phyloP scores from a whole-genome alignment of 2,329 filamentous ascomycete genomes.

The Aspergillus nomiae region DNA sequence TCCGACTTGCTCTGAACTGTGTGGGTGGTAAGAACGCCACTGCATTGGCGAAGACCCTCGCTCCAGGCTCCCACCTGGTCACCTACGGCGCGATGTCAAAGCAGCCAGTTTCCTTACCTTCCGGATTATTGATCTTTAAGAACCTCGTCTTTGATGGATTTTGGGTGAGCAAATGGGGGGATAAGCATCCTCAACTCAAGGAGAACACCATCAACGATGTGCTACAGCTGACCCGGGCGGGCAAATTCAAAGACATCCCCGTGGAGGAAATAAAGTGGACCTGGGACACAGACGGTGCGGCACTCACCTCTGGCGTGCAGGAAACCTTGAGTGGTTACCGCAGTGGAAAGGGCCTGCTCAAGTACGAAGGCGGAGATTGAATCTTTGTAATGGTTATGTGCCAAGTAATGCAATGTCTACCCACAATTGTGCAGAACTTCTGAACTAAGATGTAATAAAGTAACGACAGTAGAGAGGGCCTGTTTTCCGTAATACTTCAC shows the following conservation, averaged over 20 bases:
- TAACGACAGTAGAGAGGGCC: background rate
- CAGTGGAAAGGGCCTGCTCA: slow-evolving; percentile 85
- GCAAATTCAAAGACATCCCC: slow-evolving; percentile 80
- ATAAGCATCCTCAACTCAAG: slow-evolving; percentile 72
- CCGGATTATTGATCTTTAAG: slow-evolving; percentile 89
- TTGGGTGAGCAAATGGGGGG: slow-evolving; percentile 91
- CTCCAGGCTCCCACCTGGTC: slow-evolving; percentile 71
- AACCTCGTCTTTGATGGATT: slow-evolving; percentile 87
- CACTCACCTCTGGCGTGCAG: slow-evolving; percentile 73
- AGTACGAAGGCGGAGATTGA: slow-evolving; percentile 61
- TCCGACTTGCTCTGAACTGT: slow-evolving; percentile 85
- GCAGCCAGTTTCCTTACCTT: slow-evolving; percentile 78
- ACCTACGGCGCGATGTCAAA: slow-evolving; percentile 96
- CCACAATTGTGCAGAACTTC: background rate
- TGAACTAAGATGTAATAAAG: background rate
- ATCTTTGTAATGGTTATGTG: slow-evolving; percentile 14
- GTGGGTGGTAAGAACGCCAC: slow-evolving; percentile 86
- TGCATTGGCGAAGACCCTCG: slow-evolving; percentile 73
- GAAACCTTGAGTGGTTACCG: slow-evolving; percentile 82
- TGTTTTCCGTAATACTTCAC: background rate
- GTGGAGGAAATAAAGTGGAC: slow-evolving; percentile 81
- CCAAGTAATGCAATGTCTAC: slow-evolving; percentile 10
- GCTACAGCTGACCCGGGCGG: slow-evolving; percentile 70
- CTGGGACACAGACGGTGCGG: slow-evolving; percentile 72
- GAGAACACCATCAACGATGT: slow-evolving; percentile 82